A percentile compares a stretch with the other conserved stretches of the same genome.
Evolutionary conservation across 169 alveolate species (phyloP).

Genomic region (Plasmodium reichenowi): DNA sequence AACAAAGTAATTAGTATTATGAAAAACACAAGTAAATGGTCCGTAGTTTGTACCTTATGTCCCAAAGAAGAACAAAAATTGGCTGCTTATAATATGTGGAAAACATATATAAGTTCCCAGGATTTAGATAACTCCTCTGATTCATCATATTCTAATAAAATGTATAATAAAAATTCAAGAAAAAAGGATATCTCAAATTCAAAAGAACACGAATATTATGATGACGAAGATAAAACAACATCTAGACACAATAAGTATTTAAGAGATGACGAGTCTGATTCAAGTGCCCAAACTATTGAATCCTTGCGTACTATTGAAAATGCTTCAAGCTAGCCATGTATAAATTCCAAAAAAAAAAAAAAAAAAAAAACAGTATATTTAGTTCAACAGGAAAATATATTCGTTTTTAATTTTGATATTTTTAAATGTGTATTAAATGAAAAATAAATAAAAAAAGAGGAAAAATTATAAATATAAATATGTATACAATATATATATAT

Average conservation of each 20-base stretch:
- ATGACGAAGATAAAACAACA: constrained; percentile 23
- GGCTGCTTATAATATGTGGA: constrained; percentile 70
- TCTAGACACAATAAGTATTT: constrained; percentile 44
- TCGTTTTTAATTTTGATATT: background rate
- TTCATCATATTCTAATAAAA: constrained; percentile 42
- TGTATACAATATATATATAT: no score
- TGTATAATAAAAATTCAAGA: constrained; percentile 40
- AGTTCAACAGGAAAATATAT: no score
- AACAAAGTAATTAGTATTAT: constrained; percentile 58
- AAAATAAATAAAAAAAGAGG: constrained; percentile 4
- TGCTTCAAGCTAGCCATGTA: constrained; percentile 37
- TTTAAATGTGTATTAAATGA: background rate
- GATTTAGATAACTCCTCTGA: constrained; percentile 30
- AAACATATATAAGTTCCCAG: constrained; percentile 31
- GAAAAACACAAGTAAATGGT: constrained; percentile 68
- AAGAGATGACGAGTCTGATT: constrained; percentile 51
- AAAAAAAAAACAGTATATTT: no score
- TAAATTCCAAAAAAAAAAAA: background rate
- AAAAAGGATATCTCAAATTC: constrained; percentile 15
- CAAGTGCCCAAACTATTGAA: constrained; percentile 72
- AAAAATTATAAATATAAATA: background rate
- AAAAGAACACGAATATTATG: constrained; percentile 41
- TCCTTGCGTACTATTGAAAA: constrained; percentile 69
- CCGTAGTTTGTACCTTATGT: constrained; percentile 41
- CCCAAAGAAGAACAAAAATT: constrained; percentile 70